These are phyloP conservation scores for Candida namnaoensis DNA, from an alignment of 805 yeast species.

Conservation along the genomic window DNA sequence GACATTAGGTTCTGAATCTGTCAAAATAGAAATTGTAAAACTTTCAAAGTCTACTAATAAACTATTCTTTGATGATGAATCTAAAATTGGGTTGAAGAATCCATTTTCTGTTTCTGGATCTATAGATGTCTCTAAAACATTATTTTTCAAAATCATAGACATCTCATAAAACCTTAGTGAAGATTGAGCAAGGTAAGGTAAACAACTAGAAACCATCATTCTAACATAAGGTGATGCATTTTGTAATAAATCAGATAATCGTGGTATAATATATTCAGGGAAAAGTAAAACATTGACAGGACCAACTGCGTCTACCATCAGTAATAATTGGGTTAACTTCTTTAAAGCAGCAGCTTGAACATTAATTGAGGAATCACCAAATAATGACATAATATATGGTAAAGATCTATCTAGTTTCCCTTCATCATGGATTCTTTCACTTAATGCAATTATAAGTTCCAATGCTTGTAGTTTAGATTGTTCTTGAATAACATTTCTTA, in stretches of 20 bases:
- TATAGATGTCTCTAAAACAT: slow-evolving; percentile 20
- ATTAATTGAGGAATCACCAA: slow-evolving; percentile 58
- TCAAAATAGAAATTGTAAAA: slow-evolving; percentile 54
- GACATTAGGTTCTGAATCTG: slow-evolving; percentile 61
- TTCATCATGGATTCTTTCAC: slow-evolving; percentile 74
- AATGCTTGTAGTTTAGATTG: slow-evolving; percentile 59
- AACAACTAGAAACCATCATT: slow-evolving; percentile 59
- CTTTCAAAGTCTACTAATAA: slow-evolving; percentile 53
- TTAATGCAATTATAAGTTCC: slow-evolving; percentile 65
- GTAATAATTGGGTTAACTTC: slow-evolving; percentile 57
- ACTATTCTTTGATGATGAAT: slow-evolving; percentile 28
- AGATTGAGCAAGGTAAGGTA: slow-evolving; percentile 63
- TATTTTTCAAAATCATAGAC: slow-evolving; percentile 38
- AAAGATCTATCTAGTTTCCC: slow-evolving; percentile 77
- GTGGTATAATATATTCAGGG: slow-evolving; percentile 76
- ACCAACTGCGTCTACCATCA: slow-evolving; percentile 53
- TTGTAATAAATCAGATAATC: slow-evolving; percentile 37
- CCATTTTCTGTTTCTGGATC: slow-evolving; percentile 40
- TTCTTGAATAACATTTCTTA: slow-evolving; percentile 54
- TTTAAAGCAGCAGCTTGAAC: slow-evolving; percentile 64
- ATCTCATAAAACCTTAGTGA: slow-evolving; percentile 59
- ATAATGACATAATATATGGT: slow-evolving; percentile 67
- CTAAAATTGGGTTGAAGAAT: slow-evolving; percentile 22
- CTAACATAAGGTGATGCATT: slow-evolving; percentile 40
- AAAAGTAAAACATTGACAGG: slow-evolving; percentile 72